Evolutionary conservation across 2,329 filamentous ascomycete species (phyloP).

Genomic region (Monilinia laxa): DNA sequence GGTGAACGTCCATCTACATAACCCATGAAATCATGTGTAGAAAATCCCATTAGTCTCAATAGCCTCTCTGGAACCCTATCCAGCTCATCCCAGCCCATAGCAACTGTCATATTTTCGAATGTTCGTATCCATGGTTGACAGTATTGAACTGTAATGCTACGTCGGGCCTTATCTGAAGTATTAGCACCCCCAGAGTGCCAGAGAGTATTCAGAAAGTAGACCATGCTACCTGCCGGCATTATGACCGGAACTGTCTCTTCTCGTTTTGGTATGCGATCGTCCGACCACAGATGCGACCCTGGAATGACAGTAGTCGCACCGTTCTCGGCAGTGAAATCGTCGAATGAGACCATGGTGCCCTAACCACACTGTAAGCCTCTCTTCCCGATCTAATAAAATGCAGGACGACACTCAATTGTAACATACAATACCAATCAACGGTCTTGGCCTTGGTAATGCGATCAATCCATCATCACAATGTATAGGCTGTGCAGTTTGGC

Average conservation of each 20-base stretch:
- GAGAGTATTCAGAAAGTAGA: conserved; percentile 39
- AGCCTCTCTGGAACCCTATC: conserved; percentile 35
- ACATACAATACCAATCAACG: conserved; percentile 37
- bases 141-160: conserved; percentile 38
- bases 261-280: conserved; percentile 35
- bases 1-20: conserved; percentile 37
- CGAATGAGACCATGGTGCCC: conserved; percentile 40
- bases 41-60: conserved; percentile 36
- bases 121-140: conserved; percentile 43
- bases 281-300: conserved; percentile 38
- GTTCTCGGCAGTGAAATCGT: conserved; percentile 38
- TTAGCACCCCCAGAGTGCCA: conserved; percentile 39
- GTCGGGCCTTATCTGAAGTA: conserved; percentile 27
- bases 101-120: conserved; percentile 43
- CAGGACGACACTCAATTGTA: neutral
- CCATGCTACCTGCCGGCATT: conserved; percentile 38
- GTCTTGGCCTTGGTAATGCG: conserved; percentile 36
- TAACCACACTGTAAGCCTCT: conserved; percentile 24
- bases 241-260: conserved; percentile 37
- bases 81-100: conserved; percentile 40
- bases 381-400: neutral
- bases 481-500: conserved; percentile 41
- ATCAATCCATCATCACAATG: conserved; percentile 43
- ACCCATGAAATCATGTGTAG: conserved; percentile 38
- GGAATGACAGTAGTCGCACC: conserved; percentile 39